Conservation (phyloP, 352 stramenopile species). For the Phytopythium mirpurense region DNA sequence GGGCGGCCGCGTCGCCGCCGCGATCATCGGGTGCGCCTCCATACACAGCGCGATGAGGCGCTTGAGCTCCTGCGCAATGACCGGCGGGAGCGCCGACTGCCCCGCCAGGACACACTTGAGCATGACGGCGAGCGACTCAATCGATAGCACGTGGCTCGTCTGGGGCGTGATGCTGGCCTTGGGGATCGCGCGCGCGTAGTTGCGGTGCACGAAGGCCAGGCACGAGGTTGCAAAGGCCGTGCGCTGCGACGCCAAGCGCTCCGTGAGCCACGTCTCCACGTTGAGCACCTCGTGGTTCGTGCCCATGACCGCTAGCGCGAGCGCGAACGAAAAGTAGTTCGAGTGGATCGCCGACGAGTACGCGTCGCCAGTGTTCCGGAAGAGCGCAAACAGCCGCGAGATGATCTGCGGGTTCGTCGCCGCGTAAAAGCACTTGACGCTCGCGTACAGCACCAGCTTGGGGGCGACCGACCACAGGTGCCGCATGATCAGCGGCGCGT, state of each 20-base stretch:
- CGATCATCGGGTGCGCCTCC: constrained; percentile 80
- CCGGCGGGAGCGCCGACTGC: constrained; percentile 58
- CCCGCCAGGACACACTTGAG: constrained; percentile 81
- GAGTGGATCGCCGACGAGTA: constrained; percentile 81
- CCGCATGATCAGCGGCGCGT: constrained; percentile 85
- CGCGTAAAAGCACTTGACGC: constrained; percentile 84
- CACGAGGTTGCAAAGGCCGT: constrained; percentile 83
- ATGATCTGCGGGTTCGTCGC: constrained; percentile 77
- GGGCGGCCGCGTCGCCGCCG: constrained; percentile 43
- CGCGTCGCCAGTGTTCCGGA: constrained; percentile 78
- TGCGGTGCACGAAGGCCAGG: constrained; percentile 80
- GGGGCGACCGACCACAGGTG: constrained; percentile 81
- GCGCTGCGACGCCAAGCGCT: constrained; percentile 69
- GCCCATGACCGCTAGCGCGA: constrained; percentile 75
- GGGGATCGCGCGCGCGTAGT: constrained; percentile 75
- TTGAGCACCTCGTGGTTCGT: constrained; percentile 85
- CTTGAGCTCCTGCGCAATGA: constrained; percentile 76
- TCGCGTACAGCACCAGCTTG: constrained; percentile 85
- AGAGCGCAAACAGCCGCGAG: constrained; percentile 75
- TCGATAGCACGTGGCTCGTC: constrained; percentile 73
- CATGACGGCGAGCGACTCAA: constrained; percentile 80
- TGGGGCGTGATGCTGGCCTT: constrained; percentile 79
- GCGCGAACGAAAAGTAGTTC: constrained; percentile 87
- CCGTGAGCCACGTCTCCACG: constrained; percentile 78
- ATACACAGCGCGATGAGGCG: constrained; percentile 78